These are phyloP conservation scores for Spirogloea muscicola DNA, from an alignment of 139 green algal species.

Conservation along the genomic window DNA sequence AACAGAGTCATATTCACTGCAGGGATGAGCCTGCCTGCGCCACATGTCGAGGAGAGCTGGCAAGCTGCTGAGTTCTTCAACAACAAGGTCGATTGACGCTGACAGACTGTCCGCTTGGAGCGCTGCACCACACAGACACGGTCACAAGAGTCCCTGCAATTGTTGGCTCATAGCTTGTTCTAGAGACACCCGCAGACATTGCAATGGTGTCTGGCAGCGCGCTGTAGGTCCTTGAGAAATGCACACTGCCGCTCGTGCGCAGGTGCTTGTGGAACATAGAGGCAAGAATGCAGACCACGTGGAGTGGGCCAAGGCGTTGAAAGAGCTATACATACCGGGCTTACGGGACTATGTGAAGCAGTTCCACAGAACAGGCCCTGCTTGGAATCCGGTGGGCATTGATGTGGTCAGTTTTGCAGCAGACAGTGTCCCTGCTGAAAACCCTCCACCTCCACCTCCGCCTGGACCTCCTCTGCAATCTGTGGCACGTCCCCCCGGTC, in stretches of 20 bases:
- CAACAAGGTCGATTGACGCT: constrained; percentile 78
- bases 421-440: no score
- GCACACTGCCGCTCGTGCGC: no score
- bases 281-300: constrained; percentile 57
- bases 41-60: constrained; percentile 75
- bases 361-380: constrained; percentile 60
- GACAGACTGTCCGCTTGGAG: no score
- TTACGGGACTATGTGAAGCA: constrained; percentile 61
- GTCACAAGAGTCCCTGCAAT: no score
- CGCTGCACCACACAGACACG: no score
- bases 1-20: constrained; percentile 9
- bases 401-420: no score
- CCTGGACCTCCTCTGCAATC: no score
- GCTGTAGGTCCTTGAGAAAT: no score
- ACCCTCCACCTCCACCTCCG: no score
- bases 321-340: constrained; percentile 54
- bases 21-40: constrained; percentile 63
- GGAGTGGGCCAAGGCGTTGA: constrained; percentile 73
- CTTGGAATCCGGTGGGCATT: constrained; percentile 62
- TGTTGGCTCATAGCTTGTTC: no score
- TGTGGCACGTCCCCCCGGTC: background rate
- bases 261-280: constrained; percentile 67
- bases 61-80: constrained; percentile 81
- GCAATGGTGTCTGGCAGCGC: no score
- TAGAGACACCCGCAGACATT: no score